phyloP scores from a whole-genome alignment of 116 monocot genomes.

The Zostera marina region DNA sequence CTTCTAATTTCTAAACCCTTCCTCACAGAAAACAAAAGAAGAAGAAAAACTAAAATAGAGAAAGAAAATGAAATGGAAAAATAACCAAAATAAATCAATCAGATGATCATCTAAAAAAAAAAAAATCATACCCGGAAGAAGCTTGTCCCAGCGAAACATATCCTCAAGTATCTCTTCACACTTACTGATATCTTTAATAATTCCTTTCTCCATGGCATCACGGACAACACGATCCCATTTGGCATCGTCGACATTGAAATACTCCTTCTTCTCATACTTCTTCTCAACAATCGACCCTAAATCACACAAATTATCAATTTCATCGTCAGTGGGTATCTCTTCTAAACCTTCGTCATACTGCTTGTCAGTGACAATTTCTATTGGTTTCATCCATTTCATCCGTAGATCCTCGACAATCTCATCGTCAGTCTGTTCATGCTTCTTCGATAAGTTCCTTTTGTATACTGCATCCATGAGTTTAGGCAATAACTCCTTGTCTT shows the following conservation, averaged over 20 bases:
- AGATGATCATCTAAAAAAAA: too few relatives aligned
- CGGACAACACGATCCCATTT: conserved; percentile 83
- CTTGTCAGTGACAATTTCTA: conserved; percentile 35
- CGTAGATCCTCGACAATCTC: conserved; percentile 65
- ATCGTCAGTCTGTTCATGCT: conserved; percentile 69
- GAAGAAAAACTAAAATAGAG: background rate
- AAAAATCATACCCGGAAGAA: conserved; percentile 56
- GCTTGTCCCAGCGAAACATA: conserved; percentile 90
- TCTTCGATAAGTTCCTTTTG: conserved; percentile 28
- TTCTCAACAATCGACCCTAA: conserved; percentile 45
- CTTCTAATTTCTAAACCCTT: too few relatives aligned
- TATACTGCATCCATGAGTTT: conserved; percentile 47
- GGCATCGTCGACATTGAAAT: conserved; percentile 69
- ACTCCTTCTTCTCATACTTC: conserved; percentile 54
- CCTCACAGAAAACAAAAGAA: too few relatives aligned
- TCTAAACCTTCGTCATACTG: conserved; percentile 90
- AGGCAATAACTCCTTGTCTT: conserved; percentile 38
- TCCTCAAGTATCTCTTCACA: conserved; percentile 90
- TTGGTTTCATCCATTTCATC: conserved; percentile 34
- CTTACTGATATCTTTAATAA: conserved; percentile 56
- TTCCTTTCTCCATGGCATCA: conserved; percentile 59
- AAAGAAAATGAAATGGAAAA: background rate
- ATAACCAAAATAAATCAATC: too few relatives aligned
- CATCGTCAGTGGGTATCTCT: conserved; percentile 73
- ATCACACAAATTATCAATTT: conserved; percentile 61